Percentiles rank a stretch among this genome's conserved stretches.
Evolutionary conservation across 768 basidiomycete genomes (phyloP).

Genomic region (Leccinum subtestaceum): DNA sequence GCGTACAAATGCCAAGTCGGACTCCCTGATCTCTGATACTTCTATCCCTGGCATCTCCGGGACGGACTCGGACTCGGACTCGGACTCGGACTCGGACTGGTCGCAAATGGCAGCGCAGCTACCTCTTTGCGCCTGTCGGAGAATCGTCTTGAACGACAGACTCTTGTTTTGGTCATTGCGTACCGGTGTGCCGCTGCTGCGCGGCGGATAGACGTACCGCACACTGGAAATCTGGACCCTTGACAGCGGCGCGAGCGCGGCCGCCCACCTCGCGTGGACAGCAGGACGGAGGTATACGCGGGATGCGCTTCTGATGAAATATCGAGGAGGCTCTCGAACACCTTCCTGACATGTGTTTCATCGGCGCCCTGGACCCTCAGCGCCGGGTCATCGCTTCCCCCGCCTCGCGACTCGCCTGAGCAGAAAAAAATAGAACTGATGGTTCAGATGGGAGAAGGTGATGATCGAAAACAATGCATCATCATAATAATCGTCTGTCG

Average conservation of each 20-base stretch:
- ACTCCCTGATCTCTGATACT: constrained; percentile 8
- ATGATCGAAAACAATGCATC: constrained; percentile 20
- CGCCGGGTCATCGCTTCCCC: not conserved
- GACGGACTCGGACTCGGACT: not conserved
- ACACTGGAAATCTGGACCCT: not conserved
- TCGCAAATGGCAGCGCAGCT: no score
- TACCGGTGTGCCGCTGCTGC: not conserved
- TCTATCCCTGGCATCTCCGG: not conserved
- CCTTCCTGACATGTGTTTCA: constrained; percentile 13
- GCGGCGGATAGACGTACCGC: no score
- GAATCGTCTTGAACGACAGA: not conserved
- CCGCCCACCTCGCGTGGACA: constrained; percentile 10
- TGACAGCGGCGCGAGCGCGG: constrained; percentile 8
- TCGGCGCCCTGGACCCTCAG: constrained; percentile 6
- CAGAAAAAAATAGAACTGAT: constrained; percentile 20
- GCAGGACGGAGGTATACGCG: not conserved
- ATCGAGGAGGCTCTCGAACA: constrained; percentile 13
- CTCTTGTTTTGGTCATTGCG: not conserved
- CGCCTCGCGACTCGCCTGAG: constrained; percentile 6
- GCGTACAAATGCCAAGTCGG: constrained; percentile 15
- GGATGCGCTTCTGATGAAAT: not conserved
- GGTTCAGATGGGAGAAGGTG: constrained; percentile 8
- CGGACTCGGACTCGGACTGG: no score
- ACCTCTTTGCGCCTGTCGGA: not conserved
- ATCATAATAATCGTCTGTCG: not conserved